Conservation (phyloP, 768 basidiomycete species). For the Arthromyces matolae region DNA sequence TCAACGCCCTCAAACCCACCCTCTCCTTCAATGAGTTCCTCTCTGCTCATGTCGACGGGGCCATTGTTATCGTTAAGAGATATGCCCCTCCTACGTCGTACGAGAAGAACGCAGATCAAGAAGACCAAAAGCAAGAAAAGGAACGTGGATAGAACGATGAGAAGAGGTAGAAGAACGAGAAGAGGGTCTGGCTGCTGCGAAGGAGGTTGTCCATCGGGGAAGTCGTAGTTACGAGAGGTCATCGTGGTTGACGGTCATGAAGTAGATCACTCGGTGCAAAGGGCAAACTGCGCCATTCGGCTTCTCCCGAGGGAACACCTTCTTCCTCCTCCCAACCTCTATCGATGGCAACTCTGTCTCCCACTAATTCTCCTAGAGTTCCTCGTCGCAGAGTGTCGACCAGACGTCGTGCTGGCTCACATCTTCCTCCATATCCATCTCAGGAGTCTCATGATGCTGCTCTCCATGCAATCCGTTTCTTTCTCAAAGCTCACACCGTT, state of each 20-base stretch:
- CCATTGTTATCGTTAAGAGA: constrained; percentile 82
- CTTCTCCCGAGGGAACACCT: constrained; percentile 8
- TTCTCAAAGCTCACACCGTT: constrained; percentile 80
- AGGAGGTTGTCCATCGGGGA: constrained; percentile 21
- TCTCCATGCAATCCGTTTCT: constrained; percentile 65
- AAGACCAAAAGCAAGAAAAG: constrained; percentile 91
- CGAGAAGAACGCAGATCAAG: constrained; percentile 82
- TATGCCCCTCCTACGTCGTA: constrained; percentile 76
- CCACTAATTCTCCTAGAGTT: constrained; percentile 44
- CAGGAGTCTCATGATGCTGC: constrained; percentile 70
- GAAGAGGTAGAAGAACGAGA: constrained; percentile 86
- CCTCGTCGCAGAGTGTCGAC: constrained; percentile 54
- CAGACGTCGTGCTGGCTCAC: constrained; percentile 53
- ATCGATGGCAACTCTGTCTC: constrained; percentile 46
- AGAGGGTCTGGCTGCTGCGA: constrained; percentile 57
- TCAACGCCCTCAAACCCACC: constrained; percentile 94
- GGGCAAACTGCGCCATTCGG: constrained; percentile 5
- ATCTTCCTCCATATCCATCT: constrained; percentile 50
- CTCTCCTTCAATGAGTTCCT: constrained; percentile 86
- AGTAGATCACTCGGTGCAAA: background rate
- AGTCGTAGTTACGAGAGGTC: constrained; percentile 13
- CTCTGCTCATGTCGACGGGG: constrained; percentile 88
- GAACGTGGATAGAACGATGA: constrained; percentile 91
- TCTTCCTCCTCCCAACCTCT: too few relatives aligned
- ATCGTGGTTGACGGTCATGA: constrained; percentile 10